A percentile compares a stretch with the other conserved stretches of the same genome.
Evolutionary conservation across 371 early-diverging fungal species (phyloP).

Genomic region (Apophysomyces ossiformis): DNA sequence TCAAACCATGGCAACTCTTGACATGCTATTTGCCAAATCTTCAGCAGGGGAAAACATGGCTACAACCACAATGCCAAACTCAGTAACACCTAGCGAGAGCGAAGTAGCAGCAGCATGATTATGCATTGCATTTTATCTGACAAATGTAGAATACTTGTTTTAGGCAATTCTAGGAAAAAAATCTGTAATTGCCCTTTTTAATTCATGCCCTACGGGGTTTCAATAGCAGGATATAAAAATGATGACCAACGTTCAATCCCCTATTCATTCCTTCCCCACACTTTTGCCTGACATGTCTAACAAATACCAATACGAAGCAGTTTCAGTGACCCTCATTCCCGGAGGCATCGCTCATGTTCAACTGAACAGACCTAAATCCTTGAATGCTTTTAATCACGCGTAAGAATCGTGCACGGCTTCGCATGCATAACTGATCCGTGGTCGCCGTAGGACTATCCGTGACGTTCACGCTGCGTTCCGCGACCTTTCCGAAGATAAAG

Average conservation of each 20-base stretch:
- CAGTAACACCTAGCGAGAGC: not conserved
- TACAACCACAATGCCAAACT: not conserved
- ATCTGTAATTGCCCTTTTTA: not conserved
- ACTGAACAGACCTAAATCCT: conserved; percentile 79
- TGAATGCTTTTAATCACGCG: conserved; percentile 80
- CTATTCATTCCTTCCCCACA: not conserved
- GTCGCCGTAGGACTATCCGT: conserved; percentile 21
- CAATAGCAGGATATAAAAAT: not conserved
- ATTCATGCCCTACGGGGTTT: not conserved
- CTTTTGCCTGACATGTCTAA: conserved; percentile 20
- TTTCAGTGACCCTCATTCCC: conserved; percentile 59
- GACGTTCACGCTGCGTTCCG: conserved; percentile 54
- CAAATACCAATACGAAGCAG: conserved; percentile 61
- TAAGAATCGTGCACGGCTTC: conserved; percentile 18
- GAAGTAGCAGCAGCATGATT: not conserved
- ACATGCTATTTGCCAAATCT: conserved; percentile 69
- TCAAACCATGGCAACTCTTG: conserved; percentile 81
- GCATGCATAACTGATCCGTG: not conserved
- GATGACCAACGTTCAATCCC: not conserved
- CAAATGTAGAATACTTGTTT: conserved; percentile 2
- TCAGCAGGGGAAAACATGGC: not conserved
- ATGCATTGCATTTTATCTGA: not conserved
- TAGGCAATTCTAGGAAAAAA: not conserved
- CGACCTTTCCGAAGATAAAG: conserved; percentile 58
- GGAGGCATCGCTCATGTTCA: conserved; percentile 81